A percentile compares a stretch with the other conserved stretches of the same genome.
phyloP scores from a whole-genome alignment of 768 basidiomycete species.

The Tylopilus intermedius region DNA sequence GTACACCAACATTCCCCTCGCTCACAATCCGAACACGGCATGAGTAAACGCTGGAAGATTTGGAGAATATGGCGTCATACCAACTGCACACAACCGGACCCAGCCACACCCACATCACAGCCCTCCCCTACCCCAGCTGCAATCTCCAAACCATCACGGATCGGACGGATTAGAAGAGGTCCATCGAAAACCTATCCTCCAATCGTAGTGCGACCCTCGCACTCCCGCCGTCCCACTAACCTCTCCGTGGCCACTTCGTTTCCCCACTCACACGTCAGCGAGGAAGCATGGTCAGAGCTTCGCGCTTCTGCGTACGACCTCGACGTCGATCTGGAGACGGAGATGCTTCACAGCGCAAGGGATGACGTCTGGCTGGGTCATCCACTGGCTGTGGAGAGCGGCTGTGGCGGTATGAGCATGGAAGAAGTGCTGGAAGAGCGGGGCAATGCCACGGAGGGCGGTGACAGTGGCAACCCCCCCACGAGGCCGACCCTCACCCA shows the following conservation, averaged over 20 bases:
- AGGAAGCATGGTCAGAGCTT: constrained; percentile 23
- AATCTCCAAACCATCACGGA: not conserved
- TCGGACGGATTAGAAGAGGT: not conserved
- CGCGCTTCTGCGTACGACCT: constrained; percentile 24
- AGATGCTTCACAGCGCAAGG: constrained; percentile 22
- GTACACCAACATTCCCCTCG: not conserved
- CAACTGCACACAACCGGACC: not conserved
- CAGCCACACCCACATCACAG: not conserved
- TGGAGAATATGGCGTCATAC: constrained; percentile 15
- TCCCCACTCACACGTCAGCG: constrained; percentile 20
- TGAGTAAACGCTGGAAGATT: constrained; percentile 12
- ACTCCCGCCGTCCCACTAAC: constrained; percentile 17
- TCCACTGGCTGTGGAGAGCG: constrained; percentile 11
- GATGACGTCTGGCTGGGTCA: constrained; percentile 18
- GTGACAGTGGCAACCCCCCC: constrained; percentile 6
- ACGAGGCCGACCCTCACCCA: not conserved
- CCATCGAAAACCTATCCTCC: not conserved
- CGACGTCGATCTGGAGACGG: constrained; percentile 22
- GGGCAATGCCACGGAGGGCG: constrained; percentile 7
- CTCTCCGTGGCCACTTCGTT: constrained; percentile 22
- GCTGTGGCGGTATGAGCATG: not conserved
- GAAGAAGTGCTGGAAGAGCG: not conserved
- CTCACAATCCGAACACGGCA: constrained; percentile 1
- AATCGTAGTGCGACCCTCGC: constrained; percentile 6
- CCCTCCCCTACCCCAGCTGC: not conserved